These are phyloP conservation scores for Rutidosis leptorrhynchoides DNA, from an alignment of 129 eudicot species.

Conservation along the genomic window DNA sequence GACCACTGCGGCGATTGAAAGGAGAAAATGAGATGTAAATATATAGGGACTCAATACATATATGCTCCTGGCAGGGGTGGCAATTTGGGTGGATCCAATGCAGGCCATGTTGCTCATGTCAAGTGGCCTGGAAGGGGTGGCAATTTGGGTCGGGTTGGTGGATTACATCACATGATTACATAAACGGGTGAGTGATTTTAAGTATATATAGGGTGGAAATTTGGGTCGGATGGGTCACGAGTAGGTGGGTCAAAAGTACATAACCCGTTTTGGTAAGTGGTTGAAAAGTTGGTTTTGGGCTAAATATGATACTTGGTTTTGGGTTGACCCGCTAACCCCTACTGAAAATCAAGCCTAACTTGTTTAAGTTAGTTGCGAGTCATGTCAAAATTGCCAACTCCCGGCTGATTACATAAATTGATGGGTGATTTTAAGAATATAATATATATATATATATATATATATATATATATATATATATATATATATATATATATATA, in stretches of 20 bases:
- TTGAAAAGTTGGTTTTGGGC: background rate
- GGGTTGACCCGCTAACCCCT: too few relatives aligned
- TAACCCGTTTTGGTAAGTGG: background rate
- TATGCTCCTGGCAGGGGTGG: background rate
- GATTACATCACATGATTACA: background rate
- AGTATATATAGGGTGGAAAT: too few relatives aligned
- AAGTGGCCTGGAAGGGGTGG: background rate
- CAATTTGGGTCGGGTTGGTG: background rate
- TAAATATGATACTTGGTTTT: too few relatives aligned
- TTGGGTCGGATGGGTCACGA: background rate
- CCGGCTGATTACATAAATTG: too few relatives aligned
- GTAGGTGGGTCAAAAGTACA: background rate
- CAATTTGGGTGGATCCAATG: background rate
- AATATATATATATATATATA: too few relatives aligned
- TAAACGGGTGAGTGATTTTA: too few relatives aligned
- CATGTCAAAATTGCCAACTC: too few relatives aligned
- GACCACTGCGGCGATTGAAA: conserved; percentile 55
- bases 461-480: too few relatives aligned
- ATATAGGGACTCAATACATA: background rate
- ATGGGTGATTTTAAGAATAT: too few relatives aligned
- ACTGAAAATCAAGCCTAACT: too few relatives aligned
- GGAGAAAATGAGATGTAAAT: background rate
- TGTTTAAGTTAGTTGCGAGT: too few relatives aligned
- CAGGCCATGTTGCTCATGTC: background rate
- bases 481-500: too few relatives aligned